phyloP scores from a whole-genome alignment of 805 yeast genomes.

The Saccharomycopsis sp. region DNA sequence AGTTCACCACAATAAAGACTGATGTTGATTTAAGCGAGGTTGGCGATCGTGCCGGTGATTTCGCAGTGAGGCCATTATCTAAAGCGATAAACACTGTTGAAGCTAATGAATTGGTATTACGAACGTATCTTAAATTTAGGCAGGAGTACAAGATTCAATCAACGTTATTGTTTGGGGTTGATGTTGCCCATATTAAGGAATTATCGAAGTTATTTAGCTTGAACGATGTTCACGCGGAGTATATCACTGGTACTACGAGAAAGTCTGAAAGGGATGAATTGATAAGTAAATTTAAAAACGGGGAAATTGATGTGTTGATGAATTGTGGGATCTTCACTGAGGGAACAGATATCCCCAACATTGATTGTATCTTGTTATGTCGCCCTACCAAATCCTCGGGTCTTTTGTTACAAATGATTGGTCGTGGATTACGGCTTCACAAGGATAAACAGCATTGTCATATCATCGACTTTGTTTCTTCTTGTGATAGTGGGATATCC shows the following conservation, averaged over 20 bases:
- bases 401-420: conserved; percentile 78
- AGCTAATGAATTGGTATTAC: conserved; percentile 48
- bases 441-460: conserved; percentile 60
- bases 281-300: conserved; percentile 51
- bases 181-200: conserved; percentile 55
- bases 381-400: conserved; percentile 76
- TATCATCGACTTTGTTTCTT: conserved; percentile 71
- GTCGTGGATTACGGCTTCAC: conserved; percentile 72
- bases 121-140: conserved; percentile 43
- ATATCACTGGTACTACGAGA: conserved; percentile 62
- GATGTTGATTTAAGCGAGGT: conserved; percentile 21
- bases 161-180: conserved; percentile 73
- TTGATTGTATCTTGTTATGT: conserved; percentile 71
- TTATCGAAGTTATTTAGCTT: conserved; percentile 46
- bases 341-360: conserved; percentile 89
- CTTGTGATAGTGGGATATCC: conserved; percentile 44
- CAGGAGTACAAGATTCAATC: conserved; percentile 41
- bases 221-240: conserved; percentile 62
- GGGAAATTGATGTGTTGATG: conserved; percentile 63
- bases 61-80: conserved; percentile 43
- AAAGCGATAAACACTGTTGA: conserved; percentile 46
- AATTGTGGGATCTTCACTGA: conserved; percentile 91
- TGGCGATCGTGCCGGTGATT: conserved; percentile 41
- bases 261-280: conserved; percentile 43
- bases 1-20: conserved; percentile 51